Evolutionary conservation across 495 filamentous ascomycete species (phyloP), one percentile per base, ranked within the genome.

Genomic region (Lepraria neglecta): DNA sequence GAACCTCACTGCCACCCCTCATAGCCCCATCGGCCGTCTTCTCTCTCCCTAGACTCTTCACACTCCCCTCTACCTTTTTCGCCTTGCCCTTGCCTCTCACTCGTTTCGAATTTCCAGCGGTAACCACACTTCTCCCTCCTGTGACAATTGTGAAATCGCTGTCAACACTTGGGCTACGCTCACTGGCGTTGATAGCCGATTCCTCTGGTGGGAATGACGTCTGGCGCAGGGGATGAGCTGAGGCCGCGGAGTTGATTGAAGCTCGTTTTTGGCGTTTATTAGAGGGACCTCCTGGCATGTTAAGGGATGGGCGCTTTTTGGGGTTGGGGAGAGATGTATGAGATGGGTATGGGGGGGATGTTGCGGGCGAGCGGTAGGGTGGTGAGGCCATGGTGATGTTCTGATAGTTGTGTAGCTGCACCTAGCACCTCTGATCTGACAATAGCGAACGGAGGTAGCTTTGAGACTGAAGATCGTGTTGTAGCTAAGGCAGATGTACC

Each of bases 171-270:
- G 89, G 88, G 10, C 85, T 87, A 61, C 87, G 82, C 43, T 78
- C 76, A 67, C 71, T 71, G 5, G 66, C 69, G 51, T 77, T 72
- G 38, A 79, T 69, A 30, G 69, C 72, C 1, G 70, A 66, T 64
- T 81, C 78, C 53, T 81, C 76, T 4, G 83, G 88, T 0, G 90
- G 87, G 72, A 95, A 96, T 0, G 91, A 92, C 53, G 91, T 94
- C 68, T 95, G 90, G 33, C 91, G 88, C 21, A 96, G 86, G 11
- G 88, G 89, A 70, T 95, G 90, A 9, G 79, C 77, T 19, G 84
- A 82, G 40, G 72, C 24, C 70, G 69, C 42, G 11, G 74, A 73
- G 56, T 67, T 65, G 43, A 74, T 65, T 12, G 82, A 84, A 61
- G 79, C 74, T 51, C 77, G 75, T 67, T 88, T 88, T 58, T 87